A percentile compares a stretch with the other conserved stretches of the same genome.
phyloP scores from a whole-genome alignment of 345 rosid species.

The Psidium guajava region DNA sequence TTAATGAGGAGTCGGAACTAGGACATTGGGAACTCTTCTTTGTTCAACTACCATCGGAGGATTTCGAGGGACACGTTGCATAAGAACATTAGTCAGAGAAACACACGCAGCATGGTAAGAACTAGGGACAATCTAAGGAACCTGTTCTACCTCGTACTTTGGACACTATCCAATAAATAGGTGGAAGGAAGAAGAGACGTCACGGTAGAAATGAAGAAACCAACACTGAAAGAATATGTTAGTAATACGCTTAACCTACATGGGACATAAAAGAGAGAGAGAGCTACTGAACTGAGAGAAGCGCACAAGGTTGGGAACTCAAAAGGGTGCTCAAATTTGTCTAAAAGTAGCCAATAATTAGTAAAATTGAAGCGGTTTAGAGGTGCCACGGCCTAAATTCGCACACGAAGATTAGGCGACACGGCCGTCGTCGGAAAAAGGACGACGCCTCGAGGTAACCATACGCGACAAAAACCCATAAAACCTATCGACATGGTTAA shows the following conservation, averaged over 20 bases:
- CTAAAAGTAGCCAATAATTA: neutral
- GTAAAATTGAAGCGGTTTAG: neutral
- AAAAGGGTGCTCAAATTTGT: neutral
- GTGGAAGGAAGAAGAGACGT: neutral
- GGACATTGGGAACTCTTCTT: no score
- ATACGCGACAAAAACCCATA: neutral
- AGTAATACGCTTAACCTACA: neutral
- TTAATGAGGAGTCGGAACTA: no score
- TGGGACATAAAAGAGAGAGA: neutral
- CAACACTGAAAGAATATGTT: neutral
- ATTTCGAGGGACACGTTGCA: no score
- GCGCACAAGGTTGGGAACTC: neutral
- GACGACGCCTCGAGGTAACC: neutral
- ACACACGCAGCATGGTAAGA: no score
- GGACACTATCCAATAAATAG: no score
- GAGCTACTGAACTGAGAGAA: neutral
- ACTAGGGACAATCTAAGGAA: no score
- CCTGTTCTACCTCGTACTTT: no score
- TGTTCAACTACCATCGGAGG: no score
- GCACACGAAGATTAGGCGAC: neutral
- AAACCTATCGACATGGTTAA: neutral
- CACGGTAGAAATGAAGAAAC: neutral
- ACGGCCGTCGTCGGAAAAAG: neutral
- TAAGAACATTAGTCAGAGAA: no score
- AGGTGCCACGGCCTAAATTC: neutral